Base-by-base conservation (phyloP, 768 basidiomycete genomes). In the Pisolithus sp. region DNA sequence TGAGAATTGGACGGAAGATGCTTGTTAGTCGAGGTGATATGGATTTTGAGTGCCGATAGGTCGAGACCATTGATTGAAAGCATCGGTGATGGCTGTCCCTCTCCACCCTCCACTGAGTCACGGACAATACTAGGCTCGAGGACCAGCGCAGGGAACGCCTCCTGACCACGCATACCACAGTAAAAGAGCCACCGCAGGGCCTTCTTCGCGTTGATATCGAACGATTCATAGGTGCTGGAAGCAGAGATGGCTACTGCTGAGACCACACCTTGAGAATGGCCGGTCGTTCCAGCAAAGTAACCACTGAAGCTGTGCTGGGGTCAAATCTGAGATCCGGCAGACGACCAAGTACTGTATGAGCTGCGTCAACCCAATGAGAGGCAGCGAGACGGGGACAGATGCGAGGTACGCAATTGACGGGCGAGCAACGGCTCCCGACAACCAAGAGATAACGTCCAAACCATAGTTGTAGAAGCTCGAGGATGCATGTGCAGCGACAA, bases 251-350 rank as follows among this genome's bases (percentile, higher is more conserved):
- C 85, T 48, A 94, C 80, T n/a, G 96, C 96, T 12, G 94, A 91
- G 45, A 96, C 85, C 59, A 99, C 83, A 58, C 96, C 96, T 69
- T 98, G 95, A 2, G 94, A 97, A 71, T 99, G 96, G 30, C 96
- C 96, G 15, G 96, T 98, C 2, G 93, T 82, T 31, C 95, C 95
- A 9, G 81, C 75, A 50, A 98, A 77, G 43, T 79, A 79, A 43
- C 76, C 70, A 37, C 89, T n/a, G 82, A 66, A 96, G 77, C 62
- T 94, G 81, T 8, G 84, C 89, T 0, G 93, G 93, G 7, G 82
- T 82, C 40, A 91, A 70, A 51, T 83, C 81, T 20, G 83, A 74
- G 50, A 90, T 83, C 49, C 82, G 84, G 65, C 86, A 88, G 6
- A 85, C 79, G 43, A 87, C 75, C 55, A 96, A 77, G 68, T 96